phyloP scores from a whole-genome alignment of 257 asterid species.

The Parsonsia alboflavescens region DNA sequence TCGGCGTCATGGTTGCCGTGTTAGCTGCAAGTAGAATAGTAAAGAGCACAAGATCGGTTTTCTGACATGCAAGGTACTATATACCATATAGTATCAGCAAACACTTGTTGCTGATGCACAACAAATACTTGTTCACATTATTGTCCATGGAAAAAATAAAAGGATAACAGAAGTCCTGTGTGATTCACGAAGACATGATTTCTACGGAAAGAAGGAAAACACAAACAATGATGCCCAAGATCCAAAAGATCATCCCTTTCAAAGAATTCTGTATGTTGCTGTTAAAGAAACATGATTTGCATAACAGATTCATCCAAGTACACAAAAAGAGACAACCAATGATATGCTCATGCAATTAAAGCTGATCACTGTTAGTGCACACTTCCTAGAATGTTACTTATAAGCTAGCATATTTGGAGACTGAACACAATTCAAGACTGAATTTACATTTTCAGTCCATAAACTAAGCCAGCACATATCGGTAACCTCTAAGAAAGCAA shows the following conservation, averaged over 20 bases:
- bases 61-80: conserved; percentile 19
- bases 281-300: neutral
- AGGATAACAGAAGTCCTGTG: neutral
- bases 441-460: neutral
- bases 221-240: neutral
- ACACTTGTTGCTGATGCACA: neutral
- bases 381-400: neutral
- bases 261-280: neutral
- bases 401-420: neutral
- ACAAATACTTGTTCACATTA: neutral
- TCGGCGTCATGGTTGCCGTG: conserved; percentile 74
- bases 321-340: neutral
- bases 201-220: neutral
- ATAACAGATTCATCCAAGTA: neutral
- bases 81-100: neutral
- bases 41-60: conserved; percentile 23
- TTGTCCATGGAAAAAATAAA: neutral
- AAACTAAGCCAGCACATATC: conserved; percentile 1
- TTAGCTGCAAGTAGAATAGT: conserved; percentile 33
- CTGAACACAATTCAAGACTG: neutral
- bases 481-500: neutral
- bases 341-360: neutral
- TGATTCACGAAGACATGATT: neutral
- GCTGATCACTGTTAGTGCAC: neutral
- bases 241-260: neutral